phyloP scores from a whole-genome alignment of 495 filamentous ascomycete genomes.

The Annulohypoxylon bovei region DNA sequence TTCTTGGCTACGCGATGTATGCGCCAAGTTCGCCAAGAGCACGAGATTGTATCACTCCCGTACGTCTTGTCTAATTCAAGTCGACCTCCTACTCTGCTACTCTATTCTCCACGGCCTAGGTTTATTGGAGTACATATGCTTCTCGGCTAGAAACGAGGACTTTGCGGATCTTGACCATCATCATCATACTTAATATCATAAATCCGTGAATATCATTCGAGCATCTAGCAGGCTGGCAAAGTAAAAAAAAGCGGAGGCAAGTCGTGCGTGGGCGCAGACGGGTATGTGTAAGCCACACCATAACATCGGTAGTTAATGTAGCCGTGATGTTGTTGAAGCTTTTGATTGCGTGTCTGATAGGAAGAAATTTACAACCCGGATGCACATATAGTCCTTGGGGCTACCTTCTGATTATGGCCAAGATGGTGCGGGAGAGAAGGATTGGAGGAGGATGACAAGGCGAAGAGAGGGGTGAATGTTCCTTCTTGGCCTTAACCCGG shows the following conservation, averaged over 20 bases:
- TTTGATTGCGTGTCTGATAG: conserved; percentile 35
- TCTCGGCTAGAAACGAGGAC: conserved; percentile 35
- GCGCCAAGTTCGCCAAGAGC: conserved; percentile 45
- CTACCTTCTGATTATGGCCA: conserved; percentile 39
- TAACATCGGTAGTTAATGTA: conserved; percentile 39
- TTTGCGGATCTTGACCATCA: conserved; percentile 31
- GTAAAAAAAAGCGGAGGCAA: conserved; percentile 23
- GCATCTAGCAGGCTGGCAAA: conserved; percentile 8
- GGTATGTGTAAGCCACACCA: conserved; percentile 35
- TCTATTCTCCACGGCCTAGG: conserved; percentile 25
- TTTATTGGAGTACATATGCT: conserved; percentile 29
- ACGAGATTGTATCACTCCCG: conserved; percentile 41
- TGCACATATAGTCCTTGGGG: conserved; percentile 19
- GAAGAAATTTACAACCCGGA: conserved; percentile 37
- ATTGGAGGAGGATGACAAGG: conserved; percentile 13
- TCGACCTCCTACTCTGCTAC: conserved; percentile 5
- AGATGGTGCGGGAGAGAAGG: conserved; percentile 12
- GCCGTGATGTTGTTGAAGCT: conserved; percentile 19
- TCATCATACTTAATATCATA: too few species aligned
- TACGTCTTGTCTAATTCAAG: conserved; percentile 23
- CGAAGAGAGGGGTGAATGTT: conserved; percentile 37
- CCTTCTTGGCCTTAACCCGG: conserved; percentile 43
- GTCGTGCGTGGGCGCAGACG: conserved; percentile 1
- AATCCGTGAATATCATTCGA: conserved; percentile 1
- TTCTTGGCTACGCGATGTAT: conserved; percentile 43